Evolutionary conservation across 139 green algal genomes (phyloP).

Genomic region (Chlamydomonas sphaeroides): DNA sequence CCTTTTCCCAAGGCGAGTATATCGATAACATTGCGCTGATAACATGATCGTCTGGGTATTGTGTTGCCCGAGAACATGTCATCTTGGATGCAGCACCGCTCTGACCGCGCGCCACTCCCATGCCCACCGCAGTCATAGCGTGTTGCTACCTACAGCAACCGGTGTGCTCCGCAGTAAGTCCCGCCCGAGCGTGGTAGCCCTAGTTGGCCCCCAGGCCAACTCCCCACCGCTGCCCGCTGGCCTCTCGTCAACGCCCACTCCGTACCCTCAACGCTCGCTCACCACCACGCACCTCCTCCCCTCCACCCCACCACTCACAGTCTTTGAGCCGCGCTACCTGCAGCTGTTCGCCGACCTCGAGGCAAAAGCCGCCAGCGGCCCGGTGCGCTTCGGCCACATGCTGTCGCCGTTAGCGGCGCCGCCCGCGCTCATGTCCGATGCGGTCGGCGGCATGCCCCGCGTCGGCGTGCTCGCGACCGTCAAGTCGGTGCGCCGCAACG

Average conservation of each 20-base stretch:
- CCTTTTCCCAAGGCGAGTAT: conserved; percentile 9
- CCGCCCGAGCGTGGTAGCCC: no score
- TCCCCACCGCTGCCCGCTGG: no score
- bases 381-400: conserved; percentile 42
- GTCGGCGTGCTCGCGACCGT: conserved; percentile 32
- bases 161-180: neutral
- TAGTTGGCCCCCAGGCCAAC: no score
- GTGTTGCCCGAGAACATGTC: no score
- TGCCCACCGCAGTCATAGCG: neutral
- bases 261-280: no score
- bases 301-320: conserved; percentile 16
- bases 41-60: neutral
- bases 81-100: no score
- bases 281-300: no score
- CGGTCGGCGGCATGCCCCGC: conserved; percentile 28
- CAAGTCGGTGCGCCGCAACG: neutral
- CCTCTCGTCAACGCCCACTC: no score
- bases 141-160: conserved; percentile 2
- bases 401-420: conserved; percentile 26
- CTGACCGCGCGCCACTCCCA: no score
- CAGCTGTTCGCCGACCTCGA: conserved; percentile 38
- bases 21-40: neutral
- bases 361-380: no score
- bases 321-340: conserved; percentile 44
- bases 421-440: conserved; percentile 28